phyloP scores from a whole-genome alignment of 257 asterid species.

The Lantana camara region DNA sequence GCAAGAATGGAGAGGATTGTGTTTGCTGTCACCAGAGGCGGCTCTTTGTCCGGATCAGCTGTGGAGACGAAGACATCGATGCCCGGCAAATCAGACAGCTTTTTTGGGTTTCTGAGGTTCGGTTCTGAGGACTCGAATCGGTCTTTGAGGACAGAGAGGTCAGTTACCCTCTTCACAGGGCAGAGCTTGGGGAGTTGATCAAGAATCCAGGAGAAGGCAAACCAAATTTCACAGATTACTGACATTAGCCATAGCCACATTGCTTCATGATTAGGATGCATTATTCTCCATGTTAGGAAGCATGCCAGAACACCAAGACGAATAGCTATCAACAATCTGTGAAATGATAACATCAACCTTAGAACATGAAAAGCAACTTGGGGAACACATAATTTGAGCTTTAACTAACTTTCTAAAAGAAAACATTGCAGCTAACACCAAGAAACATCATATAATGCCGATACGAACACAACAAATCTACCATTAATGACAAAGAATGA shows the following conservation, averaged over 20 bases:
- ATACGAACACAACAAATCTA: too few relatives aligned
- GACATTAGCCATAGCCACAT: conserved; percentile 95
- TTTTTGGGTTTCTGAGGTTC: conserved; percentile 76
- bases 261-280: conserved; percentile 86
- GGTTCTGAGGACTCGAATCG: conserved; percentile 77
- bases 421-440: background rate
- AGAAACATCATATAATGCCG: background rate
- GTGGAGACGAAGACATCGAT: conserved; percentile 87
- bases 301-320: conserved; percentile 78
- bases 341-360: conserved; percentile 10
- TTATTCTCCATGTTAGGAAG: conserved; percentile 80
- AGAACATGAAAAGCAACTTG: background rate
- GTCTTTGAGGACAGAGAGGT: conserved; percentile 69
- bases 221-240: conserved; percentile 88
- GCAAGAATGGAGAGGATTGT: conserved; percentile 86
- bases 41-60: conserved; percentile 85
- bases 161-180: conserved; percentile 79
- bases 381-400: background rate
- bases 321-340: conserved; percentile 73
- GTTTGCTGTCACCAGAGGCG: conserved; percentile 90
- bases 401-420: background rate
- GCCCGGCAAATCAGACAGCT: conserved; percentile 83
- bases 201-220: conserved; percentile 89
- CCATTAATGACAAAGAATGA: background rate
- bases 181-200: conserved; percentile 92